Evolutionary conservation across 176 grass and related monocot genomes (phyloP).

Genomic region (Urochloa ruziziensis): DNA sequence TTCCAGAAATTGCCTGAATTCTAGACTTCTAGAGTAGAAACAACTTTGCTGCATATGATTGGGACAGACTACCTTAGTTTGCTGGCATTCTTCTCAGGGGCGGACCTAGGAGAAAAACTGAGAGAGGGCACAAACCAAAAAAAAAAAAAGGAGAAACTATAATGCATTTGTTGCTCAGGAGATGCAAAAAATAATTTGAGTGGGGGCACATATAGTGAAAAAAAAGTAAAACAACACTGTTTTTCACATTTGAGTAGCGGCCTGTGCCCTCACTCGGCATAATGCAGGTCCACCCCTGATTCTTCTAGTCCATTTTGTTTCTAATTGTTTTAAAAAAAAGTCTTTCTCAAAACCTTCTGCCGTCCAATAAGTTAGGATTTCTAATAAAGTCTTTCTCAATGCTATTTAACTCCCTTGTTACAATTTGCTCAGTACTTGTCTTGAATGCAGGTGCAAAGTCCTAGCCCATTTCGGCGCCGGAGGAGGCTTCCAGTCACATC

Average conservation of each 20-base stretch:
- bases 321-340: neutral
- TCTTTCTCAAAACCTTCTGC: neutral
- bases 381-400: neutral
- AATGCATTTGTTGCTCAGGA: too few relatives aligned
- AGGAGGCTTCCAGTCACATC: neutral
- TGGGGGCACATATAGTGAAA: too few relatives aligned
- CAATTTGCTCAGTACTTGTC: neutral
- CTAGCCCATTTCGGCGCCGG: neutral
- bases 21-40: neutral
- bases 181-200: too few relatives aligned
- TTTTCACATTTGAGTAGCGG: too few relatives aligned
- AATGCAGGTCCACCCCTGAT: too few relatives aligned
- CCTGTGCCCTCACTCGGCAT: too few relatives aligned
- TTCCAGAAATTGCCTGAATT: neutral
- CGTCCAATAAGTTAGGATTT: neutral
- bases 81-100: neutral
- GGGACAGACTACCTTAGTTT: neutral
- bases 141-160: too few relatives aligned
- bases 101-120: too few relatives aligned
- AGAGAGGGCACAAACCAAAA: too few relatives aligned
- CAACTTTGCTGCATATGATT: neutral
- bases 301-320: neutral
- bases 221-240: too few relatives aligned
- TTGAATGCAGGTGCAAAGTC: conserved; percentile 35
- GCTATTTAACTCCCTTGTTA: neutral